phyloP scores from a whole-genome alignment of 2,329 filamentous ascomycete species.

The Conoideocrella luteorostrata region DNA sequence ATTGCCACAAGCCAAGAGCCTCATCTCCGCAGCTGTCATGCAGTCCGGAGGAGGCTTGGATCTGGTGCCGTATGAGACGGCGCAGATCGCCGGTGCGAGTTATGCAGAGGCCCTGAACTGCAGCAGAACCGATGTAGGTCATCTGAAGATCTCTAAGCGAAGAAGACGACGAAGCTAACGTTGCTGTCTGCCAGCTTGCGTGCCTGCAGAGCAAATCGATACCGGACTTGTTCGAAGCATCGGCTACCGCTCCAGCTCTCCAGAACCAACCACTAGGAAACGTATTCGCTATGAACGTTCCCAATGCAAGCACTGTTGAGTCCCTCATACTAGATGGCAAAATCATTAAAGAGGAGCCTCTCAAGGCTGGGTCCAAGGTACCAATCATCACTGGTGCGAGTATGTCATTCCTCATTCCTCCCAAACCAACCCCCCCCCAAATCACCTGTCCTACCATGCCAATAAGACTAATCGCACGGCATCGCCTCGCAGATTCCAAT shows the following conservation, averaged over 20 bases:
- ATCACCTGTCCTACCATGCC: no score
- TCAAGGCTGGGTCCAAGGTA: slow-evolving; percentile 9
- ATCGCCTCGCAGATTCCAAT: slow-evolving; percentile 6
- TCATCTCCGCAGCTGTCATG: slow-evolving; percentile 7
- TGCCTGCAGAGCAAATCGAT: background rate
- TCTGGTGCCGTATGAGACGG: slow-evolving; percentile 3
- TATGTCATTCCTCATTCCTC: slow-evolving; percentile 1
- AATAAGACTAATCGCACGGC: slow-evolving; percentile 7
- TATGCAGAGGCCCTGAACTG: slow-evolving; percentile 12
- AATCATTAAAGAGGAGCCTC: slow-evolving; percentile 2
- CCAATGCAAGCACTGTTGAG: slow-evolving; percentile 2
- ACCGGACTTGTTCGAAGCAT: background rate
- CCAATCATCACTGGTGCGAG: slow-evolving; percentile 10
- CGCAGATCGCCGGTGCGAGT: slow-evolving; percentile 10
- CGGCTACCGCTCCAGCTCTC: background rate
- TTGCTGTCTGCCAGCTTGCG: background rate
- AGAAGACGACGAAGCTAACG: background rate
- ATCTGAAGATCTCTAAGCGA: background rate
- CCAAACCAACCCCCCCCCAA: no score
- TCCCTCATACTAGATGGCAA: slow-evolving; percentile 3
- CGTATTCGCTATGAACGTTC: background rate
- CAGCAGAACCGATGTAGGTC: slow-evolving; percentile 1
- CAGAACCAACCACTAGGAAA: background rate
- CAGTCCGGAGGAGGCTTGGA: slow-evolving; percentile 13
- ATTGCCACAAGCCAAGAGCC: slow-evolving; percentile 7